Evolutionary conservation across 78 protist genomes (phyloP), one percentile per base, ranked within the genome.

Genomic region (Dictyostelium firmibasis): DNA sequence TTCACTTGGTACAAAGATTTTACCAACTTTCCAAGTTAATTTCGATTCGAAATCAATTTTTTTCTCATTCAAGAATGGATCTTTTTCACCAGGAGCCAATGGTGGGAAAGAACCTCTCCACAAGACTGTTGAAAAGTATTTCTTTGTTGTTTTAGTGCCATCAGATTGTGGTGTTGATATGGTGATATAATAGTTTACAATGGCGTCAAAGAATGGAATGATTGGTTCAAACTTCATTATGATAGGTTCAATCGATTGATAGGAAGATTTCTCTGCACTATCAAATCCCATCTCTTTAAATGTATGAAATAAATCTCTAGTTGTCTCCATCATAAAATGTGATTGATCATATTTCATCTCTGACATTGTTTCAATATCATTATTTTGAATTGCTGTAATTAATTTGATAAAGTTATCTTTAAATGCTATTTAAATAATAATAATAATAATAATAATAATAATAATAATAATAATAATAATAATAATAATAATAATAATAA

Each of bases 241-340:
- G 1, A 23, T 31, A 9, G 33, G 84, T 44, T 47, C 77, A 70
- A 70, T 67, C 3, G 27, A 89, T 38, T 64, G 27, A 60, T 25
- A 31, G 20, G 38, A 67, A 16, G 9, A 31, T 31, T 31, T 29
- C 31, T 64, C 33, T 7, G 31, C 18, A 36, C 70, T 57, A 27
- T 60, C 41, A 79, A 77, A 78, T 2, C 81, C 81, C n/a, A 57
- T 38, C 29, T 29, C 50, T 69, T 53, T 78, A n/a, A 67, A 69
- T 16, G 94, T 89, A n/a, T 89, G 82, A 43, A 89, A 89, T 27
- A 89, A 36, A 69, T 89, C 86, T 62, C 94, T 60, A 13, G 41
- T 25, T 9, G 81, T 50, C 57, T 89, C 94, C 31, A 89, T 36
- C 53, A 83, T 60, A 53, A 81, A 50, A 57, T 89, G 94, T 62